Base-by-base conservation (phyloP, 2,329 filamentous ascomycete genomes). In the Leptographium galeiforme region DNA sequence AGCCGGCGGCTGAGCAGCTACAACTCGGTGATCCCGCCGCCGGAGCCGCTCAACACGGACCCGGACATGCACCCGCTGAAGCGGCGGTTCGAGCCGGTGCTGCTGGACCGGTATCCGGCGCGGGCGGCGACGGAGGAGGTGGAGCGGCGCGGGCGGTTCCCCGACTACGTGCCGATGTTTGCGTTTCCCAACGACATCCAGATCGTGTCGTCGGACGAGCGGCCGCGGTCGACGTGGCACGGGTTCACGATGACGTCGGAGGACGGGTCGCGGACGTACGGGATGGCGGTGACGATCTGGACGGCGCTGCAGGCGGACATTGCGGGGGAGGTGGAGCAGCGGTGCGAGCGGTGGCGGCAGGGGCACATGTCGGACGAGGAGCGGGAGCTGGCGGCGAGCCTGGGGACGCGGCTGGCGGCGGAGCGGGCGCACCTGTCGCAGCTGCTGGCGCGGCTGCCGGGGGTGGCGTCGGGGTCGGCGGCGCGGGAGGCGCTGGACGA, bases 111-210 rank as follows among this genome's bases (percentile, higher is more conserved):
- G 66, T 97, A 97, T 62, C 93, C 93, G 8, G 85, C 89, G 16
- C 88, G 89, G 65, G 79, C 81, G 58, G 85, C 89, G 64, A 75
- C 82, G 25, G 89, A 95, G 55, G 90, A 96, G 61, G 69, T 85
- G 51, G 81, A 87, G 60, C 78, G 85, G 62, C 79, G 93, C 63
- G 89, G 89, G 52, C 84, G 79, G 54, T 97, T 98, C 64, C 93
- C 93, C 1, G 93, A 98, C 65, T 98, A 96, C 63, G 89, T 98
- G 18, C 93, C 93, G 54, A 97, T 98, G 93, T 98, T 98, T 68
- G 90, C 93, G 52, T 98, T 97, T 63, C 93, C 93, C 47, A 96
- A 97, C 68, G 93, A 98, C 67, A 93, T 98, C 61, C 89, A 89
- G 58, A 93, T 98, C 51, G 88, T 97, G 11, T 96, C 93, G 1